Conservation (phyloP, 805 yeast species). For the Kodamaea fukazawae region DNA sequence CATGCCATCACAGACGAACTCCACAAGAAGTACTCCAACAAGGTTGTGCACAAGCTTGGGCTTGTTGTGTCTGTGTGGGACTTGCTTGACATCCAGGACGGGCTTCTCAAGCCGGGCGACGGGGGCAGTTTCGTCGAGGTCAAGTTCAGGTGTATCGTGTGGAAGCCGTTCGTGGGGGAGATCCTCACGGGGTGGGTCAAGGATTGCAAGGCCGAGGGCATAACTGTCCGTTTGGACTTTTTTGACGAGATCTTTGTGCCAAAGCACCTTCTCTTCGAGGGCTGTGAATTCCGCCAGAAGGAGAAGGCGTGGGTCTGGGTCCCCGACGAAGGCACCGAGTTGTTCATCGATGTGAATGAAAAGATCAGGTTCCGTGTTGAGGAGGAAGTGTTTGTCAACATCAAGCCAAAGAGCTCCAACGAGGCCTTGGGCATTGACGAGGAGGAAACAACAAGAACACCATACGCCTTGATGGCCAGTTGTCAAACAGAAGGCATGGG, state of each 20-base stretch:
- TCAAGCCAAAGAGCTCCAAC: conserved; percentile 72
- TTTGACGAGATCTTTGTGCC: conserved; percentile 94
- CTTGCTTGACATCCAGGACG: conserved; percentile 76
- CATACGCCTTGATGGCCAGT: conserved; percentile 82
- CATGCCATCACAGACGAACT: conserved; percentile 77
- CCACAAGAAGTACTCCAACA: conserved; percentile 81
- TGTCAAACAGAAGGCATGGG: conserved; percentile 98
- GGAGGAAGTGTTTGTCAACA: conserved; percentile 79
- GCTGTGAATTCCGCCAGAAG: conserved; percentile 58
- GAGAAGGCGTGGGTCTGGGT: conserved; percentile 98
- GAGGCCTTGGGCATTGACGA: conserved; percentile 36
- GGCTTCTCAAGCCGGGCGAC: conserved; percentile 89
- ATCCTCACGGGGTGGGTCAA: conserved; percentile 90
- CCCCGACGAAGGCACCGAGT: conserved; percentile 66
- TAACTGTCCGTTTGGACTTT: conserved; percentile 79
- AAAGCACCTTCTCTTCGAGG: conserved; percentile 74
- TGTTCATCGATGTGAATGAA: conserved; percentile 87
- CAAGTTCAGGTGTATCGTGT: conserved; percentile 70
- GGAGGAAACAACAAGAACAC: conserved; percentile 46
- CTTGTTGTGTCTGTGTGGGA: conserved; percentile 85
- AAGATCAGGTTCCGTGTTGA: conserved; percentile 89
- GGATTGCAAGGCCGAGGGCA: conserved; percentile 83
- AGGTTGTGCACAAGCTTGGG: conserved; percentile 80
- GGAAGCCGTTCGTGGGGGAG: conserved; percentile 95
- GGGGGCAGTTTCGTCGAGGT: conserved; percentile 82